A percentile compares a stretch with the other conserved stretches of the same genome.
Conservation (phyloP, 306 rosid genomes). For the Ochetophila trinervis region DNA sequence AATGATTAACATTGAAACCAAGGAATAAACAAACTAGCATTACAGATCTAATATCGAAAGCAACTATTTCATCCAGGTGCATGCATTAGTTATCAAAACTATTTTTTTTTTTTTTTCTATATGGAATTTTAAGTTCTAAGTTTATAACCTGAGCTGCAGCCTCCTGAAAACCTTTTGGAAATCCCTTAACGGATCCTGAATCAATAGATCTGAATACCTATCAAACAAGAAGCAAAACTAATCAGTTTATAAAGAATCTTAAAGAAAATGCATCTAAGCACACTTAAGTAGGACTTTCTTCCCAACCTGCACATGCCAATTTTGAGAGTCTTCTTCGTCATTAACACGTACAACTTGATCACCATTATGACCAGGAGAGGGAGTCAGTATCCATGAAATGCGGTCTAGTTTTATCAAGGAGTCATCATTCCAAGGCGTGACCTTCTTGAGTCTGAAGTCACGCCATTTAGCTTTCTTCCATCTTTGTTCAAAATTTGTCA, state of each 20-base stretch:
- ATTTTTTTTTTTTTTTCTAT: neutral
- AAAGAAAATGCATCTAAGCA: slow-evolving; percentile 4
- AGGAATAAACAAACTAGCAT: neutral
- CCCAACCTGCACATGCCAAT: slow-evolving; percentile 70
- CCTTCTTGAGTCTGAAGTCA: slow-evolving; percentile 54
- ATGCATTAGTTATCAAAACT: neutral
- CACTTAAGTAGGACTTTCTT: neutral
- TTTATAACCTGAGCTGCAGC: slow-evolving; percentile 65
- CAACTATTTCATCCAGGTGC: neutral
- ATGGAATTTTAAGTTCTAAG: neutral
- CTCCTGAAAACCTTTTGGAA: slow-evolving; percentile 57
- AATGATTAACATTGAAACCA: neutral
- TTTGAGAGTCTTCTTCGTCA: slow-evolving; percentile 50
- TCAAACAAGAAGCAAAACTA: slow-evolving; percentile 31
- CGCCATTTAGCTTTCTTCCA: slow-evolving; percentile 72
- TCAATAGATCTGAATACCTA: slow-evolving; percentile 78
- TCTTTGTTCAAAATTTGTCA: slow-evolving; percentile 72
- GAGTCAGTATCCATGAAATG: slow-evolving; percentile 59
- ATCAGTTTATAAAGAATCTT: slow-evolving; percentile 11
- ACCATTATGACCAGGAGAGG: slow-evolving; percentile 34
- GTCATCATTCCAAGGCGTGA: slow-evolving; percentile 58
- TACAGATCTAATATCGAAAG: neutral
- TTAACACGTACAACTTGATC: slow-evolving; percentile 39
- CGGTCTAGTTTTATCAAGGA: slow-evolving; percentile 62
- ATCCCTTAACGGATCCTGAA: slow-evolving; percentile 78